phyloP scores from a whole-genome alignment of 2,329 filamentous ascomycete genomes.

The Talaromyces islandicus region DNA sequence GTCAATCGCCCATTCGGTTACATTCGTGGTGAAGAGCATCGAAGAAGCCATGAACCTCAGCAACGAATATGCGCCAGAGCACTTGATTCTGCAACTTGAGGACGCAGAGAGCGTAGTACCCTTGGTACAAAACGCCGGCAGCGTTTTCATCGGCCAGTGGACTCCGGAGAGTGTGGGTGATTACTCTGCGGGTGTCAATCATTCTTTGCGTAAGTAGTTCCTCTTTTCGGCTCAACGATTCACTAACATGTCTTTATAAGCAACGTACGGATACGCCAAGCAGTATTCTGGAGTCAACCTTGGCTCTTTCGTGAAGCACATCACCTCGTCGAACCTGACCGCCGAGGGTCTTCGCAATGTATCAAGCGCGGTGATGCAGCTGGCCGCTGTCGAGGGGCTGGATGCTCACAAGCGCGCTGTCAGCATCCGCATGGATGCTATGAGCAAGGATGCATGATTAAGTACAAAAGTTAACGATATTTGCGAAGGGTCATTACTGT shows the following conservation, averaged over 20 bases:
- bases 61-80: constrained; percentile 94
- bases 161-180: constrained; percentile 97
- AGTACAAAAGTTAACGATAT: background rate
- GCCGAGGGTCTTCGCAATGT: constrained; percentile 79
- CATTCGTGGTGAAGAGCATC: constrained; percentile 66
- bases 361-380: constrained; percentile 83
- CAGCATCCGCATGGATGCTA: constrained; percentile 53
- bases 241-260: constrained; percentile 38
- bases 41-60: constrained; percentile 73
- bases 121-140: constrained; percentile 85
- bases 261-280: constrained; percentile 95
- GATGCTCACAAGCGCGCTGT: constrained; percentile 83
- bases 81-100: constrained; percentile 84
- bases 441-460: constrained; percentile 18
- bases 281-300: constrained; percentile 98
- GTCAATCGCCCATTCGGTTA: constrained; percentile 85
- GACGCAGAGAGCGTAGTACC: constrained; percentile 70
- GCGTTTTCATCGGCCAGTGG: constrained; percentile 93
- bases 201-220: constrained; percentile 79
- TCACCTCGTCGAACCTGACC: constrained; percentile 88
- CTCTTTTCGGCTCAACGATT: background rate
- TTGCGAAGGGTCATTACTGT: background rate
- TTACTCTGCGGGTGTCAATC: constrained; percentile 96
- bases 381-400: constrained; percentile 88
- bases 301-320: constrained; percentile 94